A percentile compares a stretch with the other conserved stretches of the same genome.
Evolutionary conservation across 768 basidiomycete genomes (phyloP).

Genomic region (Hemileccinum rubropunctum): DNA sequence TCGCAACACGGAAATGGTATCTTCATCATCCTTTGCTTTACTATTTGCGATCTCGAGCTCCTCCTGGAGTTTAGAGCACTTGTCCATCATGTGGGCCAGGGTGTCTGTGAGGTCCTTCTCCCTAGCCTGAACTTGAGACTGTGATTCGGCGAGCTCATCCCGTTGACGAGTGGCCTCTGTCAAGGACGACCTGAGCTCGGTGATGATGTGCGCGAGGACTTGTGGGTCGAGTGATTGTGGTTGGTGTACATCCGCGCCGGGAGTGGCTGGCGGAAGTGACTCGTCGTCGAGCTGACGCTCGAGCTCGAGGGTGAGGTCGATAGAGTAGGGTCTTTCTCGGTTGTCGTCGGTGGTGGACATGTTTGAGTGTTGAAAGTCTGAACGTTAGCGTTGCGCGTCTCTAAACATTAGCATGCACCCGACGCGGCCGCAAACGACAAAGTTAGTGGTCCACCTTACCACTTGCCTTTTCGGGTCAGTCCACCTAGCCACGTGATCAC

Average conservation of each 20-base stretch:
- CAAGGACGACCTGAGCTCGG: constrained; percentile 65
- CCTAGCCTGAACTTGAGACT: constrained; percentile 48
- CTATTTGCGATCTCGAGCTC: constrained; percentile 48
- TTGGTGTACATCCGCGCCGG: constrained; percentile 30
- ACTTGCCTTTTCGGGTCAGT: constrained; percentile 1
- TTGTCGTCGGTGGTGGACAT: constrained; percentile 32
- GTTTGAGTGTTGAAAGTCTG: background rate
- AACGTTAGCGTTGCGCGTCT: no score
- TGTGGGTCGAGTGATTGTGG: constrained; percentile 66
- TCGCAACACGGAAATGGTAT: constrained; percentile 70
- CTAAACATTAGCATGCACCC: no score
- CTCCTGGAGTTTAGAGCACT: constrained; percentile 56
- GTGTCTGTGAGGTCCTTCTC: constrained; percentile 65
- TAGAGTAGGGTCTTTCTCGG: constrained; percentile 44
- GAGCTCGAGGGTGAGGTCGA: constrained; percentile 77
- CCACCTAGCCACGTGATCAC: constrained; percentile 13
- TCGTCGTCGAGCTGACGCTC: constrained; percentile 73
- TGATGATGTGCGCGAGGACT: constrained; percentile 73
- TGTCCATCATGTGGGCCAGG: constrained; percentile 62
- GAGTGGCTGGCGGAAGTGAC: constrained; percentile 49
- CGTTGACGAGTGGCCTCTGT: constrained; percentile 66
- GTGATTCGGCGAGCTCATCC: constrained; percentile 56
- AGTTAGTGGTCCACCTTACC: background rate
- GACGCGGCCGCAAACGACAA: constrained; percentile 1
- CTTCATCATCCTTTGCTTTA: constrained; percentile 69